These are phyloP conservation scores for Sarocladium oryzae DNA, from an alignment of 2,329 filamentous ascomycete species.

Conservation along the genomic window DNA sequence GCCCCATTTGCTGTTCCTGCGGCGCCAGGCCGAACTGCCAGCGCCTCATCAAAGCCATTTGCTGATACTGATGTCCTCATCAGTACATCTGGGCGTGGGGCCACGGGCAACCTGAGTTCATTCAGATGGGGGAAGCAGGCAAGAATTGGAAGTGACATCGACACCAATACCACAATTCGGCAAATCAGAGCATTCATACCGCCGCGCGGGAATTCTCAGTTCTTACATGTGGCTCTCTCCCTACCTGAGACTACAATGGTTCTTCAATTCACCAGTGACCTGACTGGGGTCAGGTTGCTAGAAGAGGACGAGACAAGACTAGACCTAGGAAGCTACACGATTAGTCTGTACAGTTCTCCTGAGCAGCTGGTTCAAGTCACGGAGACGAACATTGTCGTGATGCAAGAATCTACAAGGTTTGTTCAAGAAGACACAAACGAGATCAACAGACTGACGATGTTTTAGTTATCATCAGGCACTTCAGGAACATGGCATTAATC, in stretches of 20 bases:
- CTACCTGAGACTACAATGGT: constrained; percentile 42
- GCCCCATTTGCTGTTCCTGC: neutral
- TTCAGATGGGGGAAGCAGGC: constrained; percentile 65
- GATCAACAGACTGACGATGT: neutral
- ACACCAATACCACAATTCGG: constrained; percentile 40
- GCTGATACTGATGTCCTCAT: constrained; percentile 41
- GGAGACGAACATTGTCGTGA: constrained; percentile 36
- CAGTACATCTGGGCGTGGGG: constrained; percentile 55
- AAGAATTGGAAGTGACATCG: constrained; percentile 53
- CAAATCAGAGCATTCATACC: constrained; percentile 45
- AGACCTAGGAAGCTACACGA: constrained; percentile 46
- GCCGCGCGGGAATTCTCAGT: neutral
- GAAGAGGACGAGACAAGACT: constrained; percentile 36
- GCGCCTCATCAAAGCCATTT: neutral
- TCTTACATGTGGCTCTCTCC: constrained; percentile 16
- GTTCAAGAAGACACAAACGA: constrained; percentile 10
- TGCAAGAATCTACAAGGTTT: constrained; percentile 30
- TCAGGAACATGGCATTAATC: neutral
- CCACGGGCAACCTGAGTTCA: constrained; percentile 59
- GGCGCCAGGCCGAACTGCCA: neutral
- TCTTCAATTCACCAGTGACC: constrained; percentile 42
- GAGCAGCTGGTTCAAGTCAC: constrained; percentile 48
- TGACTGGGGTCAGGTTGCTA: constrained; percentile 37
- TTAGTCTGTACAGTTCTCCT: constrained; percentile 33
- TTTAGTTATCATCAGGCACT: neutral